Base-by-base conservation (phyloP, 1,284 basidiomycete species). In the Athelia psychrophila region DNA sequence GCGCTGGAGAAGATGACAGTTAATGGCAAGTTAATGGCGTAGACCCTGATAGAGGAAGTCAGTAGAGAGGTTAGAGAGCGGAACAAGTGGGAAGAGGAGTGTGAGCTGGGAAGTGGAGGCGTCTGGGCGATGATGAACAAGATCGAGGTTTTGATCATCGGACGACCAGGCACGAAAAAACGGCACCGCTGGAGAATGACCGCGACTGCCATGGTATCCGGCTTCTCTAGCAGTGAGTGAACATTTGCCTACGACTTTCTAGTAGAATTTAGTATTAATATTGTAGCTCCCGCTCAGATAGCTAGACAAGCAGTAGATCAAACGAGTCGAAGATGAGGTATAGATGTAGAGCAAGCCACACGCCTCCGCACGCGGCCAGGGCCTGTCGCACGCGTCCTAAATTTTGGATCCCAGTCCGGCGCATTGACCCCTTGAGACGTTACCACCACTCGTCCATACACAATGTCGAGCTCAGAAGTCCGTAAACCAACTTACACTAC, bases 1-100 rank as follows among this genome's bases (percentile, higher is more conserved):
- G 82, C 85, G 15, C 69, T 94, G 4, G 78, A 83, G 54, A 93
- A 95, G 69, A 95, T 95, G 93, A 68, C 73, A 20, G 76, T 82
- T 33, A 91, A 93, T 58, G 90, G 86, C 5, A 82, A 95, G 12
- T 75, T 74, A 44, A 72, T 82, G 35, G 93, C 91, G 5, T 74
- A 78, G 16, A 68, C 69, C 27, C 62, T 91, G 18, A 76, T 84
- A n/a, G 85, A 86, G 53, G 73, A 60, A n/a, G 72, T 93, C 25
- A 76, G 89, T 16, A 70, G 79, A 44, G 80, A 88, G 53, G 78
- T 88, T 13, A 81, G 81, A 20, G 70, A 74, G 58, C 70, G 75
- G 47, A 78, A 75, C 54, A 51, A 77, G 19, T 79, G 77, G 73
- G 66, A 74, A 18, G 79, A 82, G 52, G 78, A 78, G 51, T 67